Evolutionary conservation across 345 rosid species (phyloP).

Genomic region (Conringia planisiliqua): DNA sequence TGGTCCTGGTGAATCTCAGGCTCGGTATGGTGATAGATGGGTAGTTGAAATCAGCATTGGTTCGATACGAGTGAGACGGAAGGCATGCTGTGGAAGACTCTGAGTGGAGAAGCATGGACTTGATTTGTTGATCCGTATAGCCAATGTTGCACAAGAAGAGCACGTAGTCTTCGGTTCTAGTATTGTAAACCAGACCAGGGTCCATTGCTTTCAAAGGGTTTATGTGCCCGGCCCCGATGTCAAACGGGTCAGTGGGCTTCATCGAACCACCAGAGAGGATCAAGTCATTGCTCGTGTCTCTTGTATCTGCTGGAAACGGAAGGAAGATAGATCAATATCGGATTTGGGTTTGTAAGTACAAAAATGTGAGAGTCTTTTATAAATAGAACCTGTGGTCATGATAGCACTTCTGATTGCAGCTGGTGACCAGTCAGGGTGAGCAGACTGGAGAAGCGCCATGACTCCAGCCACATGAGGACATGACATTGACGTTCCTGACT

Average conservation of each 20-base stretch:
- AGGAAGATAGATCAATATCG: background rate
- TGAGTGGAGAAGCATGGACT: constrained; percentile 14
- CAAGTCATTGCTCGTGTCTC: constrained; percentile 8
- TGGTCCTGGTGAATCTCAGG: constrained; percentile 40
- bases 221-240: constrained; percentile 62
- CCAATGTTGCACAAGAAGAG: constrained; percentile 60
- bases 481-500: constrained; percentile 73
- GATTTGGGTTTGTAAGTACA: background rate
- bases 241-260: constrained; percentile 46
- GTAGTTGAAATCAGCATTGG: constrained; percentile 50
- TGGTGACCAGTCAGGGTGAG: constrained; percentile 68
- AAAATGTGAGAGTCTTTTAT: background rate
- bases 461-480: constrained; percentile 73
- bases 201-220: constrained; percentile 59
- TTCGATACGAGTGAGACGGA: constrained; percentile 5
- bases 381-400: constrained; percentile 59
- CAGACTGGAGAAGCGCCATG: constrained; percentile 59
- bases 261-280: constrained; percentile 29
- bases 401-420: constrained; percentile 68
- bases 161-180: constrained; percentile 50
- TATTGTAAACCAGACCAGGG: constrained; percentile 66
- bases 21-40: constrained; percentile 58
- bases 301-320: constrained; percentile 11
- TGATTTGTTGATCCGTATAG: constrained; percentile 31
- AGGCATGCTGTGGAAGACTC: constrained; percentile 9